Conservation (phyloP, 208 protist genomes). For the Crithidia thermophila region DNA sequence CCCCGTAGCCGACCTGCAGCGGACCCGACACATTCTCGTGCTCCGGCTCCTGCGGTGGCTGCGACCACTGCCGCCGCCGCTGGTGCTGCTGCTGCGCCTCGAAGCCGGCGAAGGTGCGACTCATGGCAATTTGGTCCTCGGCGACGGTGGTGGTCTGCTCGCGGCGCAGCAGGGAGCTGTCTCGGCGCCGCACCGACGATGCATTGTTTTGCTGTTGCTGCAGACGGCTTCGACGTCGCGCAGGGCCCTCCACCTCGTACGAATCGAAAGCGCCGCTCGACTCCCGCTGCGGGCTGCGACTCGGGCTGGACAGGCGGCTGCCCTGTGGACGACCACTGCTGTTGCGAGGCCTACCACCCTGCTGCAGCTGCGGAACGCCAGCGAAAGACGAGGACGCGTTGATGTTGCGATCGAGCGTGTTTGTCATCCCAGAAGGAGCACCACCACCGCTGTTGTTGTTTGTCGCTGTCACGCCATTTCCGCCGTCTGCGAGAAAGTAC, state of each 20-base stretch:
- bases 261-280: background rate
- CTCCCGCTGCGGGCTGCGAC: constrained; percentile 11
- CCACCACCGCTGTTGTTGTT: background rate
- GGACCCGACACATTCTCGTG: background rate
- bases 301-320: background rate
- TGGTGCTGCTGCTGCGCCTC: background rate
- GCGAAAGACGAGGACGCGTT: too few species aligned
- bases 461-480: background rate
- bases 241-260: constrained; percentile 32
- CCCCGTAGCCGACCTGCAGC: background rate
- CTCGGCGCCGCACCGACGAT: background rate
- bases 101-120: constrained; percentile 10
- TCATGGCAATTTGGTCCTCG: background rate
- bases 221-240: constrained; percentile 27
- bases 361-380: too few species aligned
- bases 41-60: background rate
- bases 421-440: background rate
- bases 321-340: background rate
- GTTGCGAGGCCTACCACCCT: too few species aligned
- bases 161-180: background rate
- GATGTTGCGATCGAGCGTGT: background rate
- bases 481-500: constrained; percentile 42
- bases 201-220: constrained; percentile 27
- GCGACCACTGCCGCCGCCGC: background rate
- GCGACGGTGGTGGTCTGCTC: background rate